Base-by-base conservation (phyloP, 2,329 filamentous ascomycete species). In the Coleophoma eucalyptorum region DNA sequence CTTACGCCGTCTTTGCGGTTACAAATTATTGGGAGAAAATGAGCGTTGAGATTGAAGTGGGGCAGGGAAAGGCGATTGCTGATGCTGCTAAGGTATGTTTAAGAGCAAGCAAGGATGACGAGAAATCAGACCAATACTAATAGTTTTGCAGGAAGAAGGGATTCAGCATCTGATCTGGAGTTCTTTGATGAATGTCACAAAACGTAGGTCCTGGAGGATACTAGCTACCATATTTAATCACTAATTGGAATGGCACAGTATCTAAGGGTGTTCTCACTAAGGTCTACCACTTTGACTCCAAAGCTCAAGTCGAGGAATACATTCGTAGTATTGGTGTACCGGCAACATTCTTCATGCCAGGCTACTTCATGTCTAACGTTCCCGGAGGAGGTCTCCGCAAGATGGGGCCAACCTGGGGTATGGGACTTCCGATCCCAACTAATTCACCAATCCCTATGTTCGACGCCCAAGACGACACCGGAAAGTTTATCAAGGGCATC, bases 281-380 rank as follows among this genome's bases (percentile, higher is more conserved):
- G 41, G 72, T 78, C 31, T 31, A 48, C 2, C 64, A 75, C 53
- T 75, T 62, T 48, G 47, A 54, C 26, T 72, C 68, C 44, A 75
- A 75, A 58, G 57, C 64, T 1, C 52, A 56, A 0, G 62, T 72
- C 13, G 72, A 75, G 41, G 61, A 66, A 12, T 67, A 67, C 10
- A 64, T 68, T 35, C 53, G 65, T 31, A 48, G 55, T 11, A 58
- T 61, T n/a, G 70, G 68, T 0, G 63, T 81, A 4, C 70, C 72
- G 11, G 71, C 70, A 43, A 70, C 77, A 0, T 80, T 77, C 60
- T 72, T 76, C 54, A 64, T 72, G 3, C 72, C 77, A 0, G 78
- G 69, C 0, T 70, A 68, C 37, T 81, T 78, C 54, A 80, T 81
- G 77, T 70, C 72, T 55, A 81, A 80, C 50, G 66, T 74, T 21